A percentile compares a stretch with the other conserved stretches of the same genome.
These are phyloP conservation scores for Pichia occidentalis DNA, from an alignment of 805 yeast species.

Conservation along the genomic window DNA sequence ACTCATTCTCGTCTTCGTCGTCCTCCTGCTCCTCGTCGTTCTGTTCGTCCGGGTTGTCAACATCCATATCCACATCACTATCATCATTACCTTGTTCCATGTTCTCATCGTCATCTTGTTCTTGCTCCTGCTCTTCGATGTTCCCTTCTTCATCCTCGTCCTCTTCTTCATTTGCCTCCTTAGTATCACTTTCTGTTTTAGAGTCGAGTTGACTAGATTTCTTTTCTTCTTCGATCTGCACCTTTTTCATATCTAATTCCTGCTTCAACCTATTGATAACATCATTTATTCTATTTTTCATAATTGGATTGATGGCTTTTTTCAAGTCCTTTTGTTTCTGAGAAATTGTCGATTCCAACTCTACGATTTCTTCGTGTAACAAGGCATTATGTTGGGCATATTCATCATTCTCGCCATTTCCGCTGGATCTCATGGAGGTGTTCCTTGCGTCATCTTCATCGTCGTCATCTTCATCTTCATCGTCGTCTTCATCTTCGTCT, in stretches of 20 bases:
- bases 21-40: slow-evolving; percentile 24
- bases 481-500: slow-evolving; percentile 31
- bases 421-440: slow-evolving; percentile 39
- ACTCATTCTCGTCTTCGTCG: slow-evolving; percentile 15
- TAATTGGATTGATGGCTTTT: slow-evolving; percentile 73
- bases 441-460: slow-evolving; percentile 41
- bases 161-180: slow-evolving; percentile 18
- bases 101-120: slow-evolving; percentile 38
- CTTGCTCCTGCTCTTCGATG: slow-evolving; percentile 50
- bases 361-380: slow-evolving; percentile 77
- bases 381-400: slow-evolving; percentile 60
- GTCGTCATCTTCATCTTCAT: slow-evolving; percentile 38
- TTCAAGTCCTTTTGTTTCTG: slow-evolving; percentile 67
- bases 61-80: slow-evolving; percentile 12
- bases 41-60: slow-evolving; percentile 21
- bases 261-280: slow-evolving; percentile 71
- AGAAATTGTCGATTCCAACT: slow-evolving; percentile 68
- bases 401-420: slow-evolving; percentile 46
- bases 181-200: slow-evolving; percentile 18
- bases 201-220: slow-evolving; percentile 14
- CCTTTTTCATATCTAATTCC: slow-evolving; percentile 74
- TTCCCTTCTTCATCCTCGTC: slow-evolving; percentile 21
- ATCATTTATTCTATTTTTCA: slow-evolving; percentile 79
- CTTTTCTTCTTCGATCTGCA: slow-evolving; percentile 42
- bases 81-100: slow-evolving; percentile 15